Conservation (phyloP, 2,329 filamentous ascomycete genomes). For the Fusarium lateritium region DNA sequence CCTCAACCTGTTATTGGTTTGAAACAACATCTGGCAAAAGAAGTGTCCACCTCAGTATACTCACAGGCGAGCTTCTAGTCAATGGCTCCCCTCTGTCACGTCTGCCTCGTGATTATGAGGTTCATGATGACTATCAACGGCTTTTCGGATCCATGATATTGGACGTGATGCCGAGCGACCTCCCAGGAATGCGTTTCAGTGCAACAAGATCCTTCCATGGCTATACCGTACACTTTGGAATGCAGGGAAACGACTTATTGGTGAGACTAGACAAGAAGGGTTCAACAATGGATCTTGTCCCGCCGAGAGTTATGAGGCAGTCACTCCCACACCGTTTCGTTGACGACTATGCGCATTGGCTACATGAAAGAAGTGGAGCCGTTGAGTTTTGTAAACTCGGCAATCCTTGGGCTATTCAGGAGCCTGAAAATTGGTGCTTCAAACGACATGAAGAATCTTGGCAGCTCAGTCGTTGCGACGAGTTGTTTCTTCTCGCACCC, state of each 20-base stretch:
- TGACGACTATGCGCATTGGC: constrained; percentile 63
- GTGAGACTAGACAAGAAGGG: constrained; percentile 48
- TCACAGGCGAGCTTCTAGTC: constrained; percentile 30
- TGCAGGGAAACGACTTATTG: constrained; percentile 58
- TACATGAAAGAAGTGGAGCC: constrained; percentile 47
- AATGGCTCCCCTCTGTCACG: constrained; percentile 29
- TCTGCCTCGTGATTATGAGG: constrained; percentile 17
- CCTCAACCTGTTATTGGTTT: constrained; percentile 31
- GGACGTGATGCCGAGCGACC: constrained; percentile 39
- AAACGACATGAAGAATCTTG: constrained; percentile 37
- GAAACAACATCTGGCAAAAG: constrained; percentile 6
- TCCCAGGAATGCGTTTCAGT: constrained; percentile 57
- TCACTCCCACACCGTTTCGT: constrained; percentile 57
- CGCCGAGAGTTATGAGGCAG: constrained; percentile 46
- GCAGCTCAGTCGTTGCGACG: neutral
- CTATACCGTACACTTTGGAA: constrained; percentile 40
- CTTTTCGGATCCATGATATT: constrained; percentile 31
- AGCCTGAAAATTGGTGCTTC: constrained; percentile 40
- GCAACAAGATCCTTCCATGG: constrained; percentile 52
- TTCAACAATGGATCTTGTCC: constrained; percentile 52
- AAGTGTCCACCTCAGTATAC: constrained; percentile 24
- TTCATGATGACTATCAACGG: constrained; percentile 17
- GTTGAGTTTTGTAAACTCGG: constrained; percentile 54
- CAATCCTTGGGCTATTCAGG: constrained; percentile 47
- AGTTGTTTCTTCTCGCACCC: neutral